Base-by-base conservation (phyloP, 441 rosid species). In the Daphne laureola region DNA sequence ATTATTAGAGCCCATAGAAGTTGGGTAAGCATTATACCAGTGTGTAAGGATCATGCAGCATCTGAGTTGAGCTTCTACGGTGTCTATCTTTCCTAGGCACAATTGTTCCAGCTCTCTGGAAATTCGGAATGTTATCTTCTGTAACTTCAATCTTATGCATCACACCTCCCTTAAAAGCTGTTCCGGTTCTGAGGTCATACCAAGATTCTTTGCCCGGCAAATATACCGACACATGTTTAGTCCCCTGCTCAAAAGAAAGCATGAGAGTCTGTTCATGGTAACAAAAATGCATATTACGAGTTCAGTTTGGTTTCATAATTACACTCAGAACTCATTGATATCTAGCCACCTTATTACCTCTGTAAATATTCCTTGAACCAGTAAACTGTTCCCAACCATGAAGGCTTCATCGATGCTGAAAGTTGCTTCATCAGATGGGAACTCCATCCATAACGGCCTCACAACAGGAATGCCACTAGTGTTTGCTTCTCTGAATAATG, bases 371-470 rank as follows among this genome's bases (percentile, higher is more conserved):
- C 99, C 99, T 81, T 86, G 99, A 55, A 94, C 96, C 71, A 94
- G 61, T 49, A 94, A 75, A 76, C 86, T 79, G 69, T 69, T 70
- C 62, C 99, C 99, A 58, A 94, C 90, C 99, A 94, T 86, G 78
- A 94, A 90, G 40, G 98, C 91, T 68, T 94, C 98, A 49, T 90
- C 99, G 36, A 86, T 94, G 67, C 57, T 73, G 70, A 86, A 90
- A 58, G 96, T 80, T 58, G 76, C 77, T 75, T 88, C 90, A 54
- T 94, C 99, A 51, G 72, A 74, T 47, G 99, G 96, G 71, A 94
- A 90, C 75, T 94, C 99, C 99, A 94, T 94, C 99, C 99, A 94
- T 66, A 94, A 50, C 43, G 99, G 96, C 13, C 98, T 96, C 54
- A 71, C 54, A 49, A 94, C 84, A 31, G 99, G 98, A 68, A 84